Percentiles rank a stretch among this genome's conserved stretches.
phyloP scores from a whole-genome alignment of 2,329 filamentous ascomycete genomes.

The Geosmithia flava region DNA sequence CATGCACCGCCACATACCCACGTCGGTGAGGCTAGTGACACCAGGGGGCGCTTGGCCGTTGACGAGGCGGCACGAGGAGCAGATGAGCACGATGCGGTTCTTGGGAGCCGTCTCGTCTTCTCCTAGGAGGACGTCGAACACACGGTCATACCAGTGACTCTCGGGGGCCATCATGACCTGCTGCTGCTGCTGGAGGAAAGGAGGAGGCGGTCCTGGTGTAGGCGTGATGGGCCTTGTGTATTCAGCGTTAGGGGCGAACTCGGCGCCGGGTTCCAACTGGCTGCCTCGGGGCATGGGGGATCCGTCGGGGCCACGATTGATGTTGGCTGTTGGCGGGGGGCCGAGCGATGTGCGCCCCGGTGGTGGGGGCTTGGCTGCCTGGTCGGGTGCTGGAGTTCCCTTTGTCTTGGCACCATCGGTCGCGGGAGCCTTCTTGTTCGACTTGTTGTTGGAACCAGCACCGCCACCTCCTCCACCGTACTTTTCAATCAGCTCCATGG shows the following conservation, averaged over 20 bases:
- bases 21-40: slow-evolving; percentile 59
- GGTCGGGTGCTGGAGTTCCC: background rate
- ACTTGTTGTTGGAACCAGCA: slow-evolving; percentile 12
- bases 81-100: slow-evolving; percentile 84
- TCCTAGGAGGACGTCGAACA: slow-evolving; percentile 82
- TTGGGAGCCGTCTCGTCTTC: slow-evolving; percentile 90
- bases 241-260: slow-evolving; percentile 63
- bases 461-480: slow-evolving; percentile 59
- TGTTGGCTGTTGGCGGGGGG: slow-evolving; percentile 53
- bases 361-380: slow-evolving; percentile 10
- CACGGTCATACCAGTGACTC: slow-evolving; percentile 83
- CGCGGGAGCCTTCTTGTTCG: slow-evolving; percentile 11
- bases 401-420: background rate
- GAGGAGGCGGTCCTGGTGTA: background rate
- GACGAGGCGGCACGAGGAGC: slow-evolving; percentile 68
- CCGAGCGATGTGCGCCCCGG: slow-evolving; percentile 33
- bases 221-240: slow-evolving; percentile 6
- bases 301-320: slow-evolving; percentile 26
- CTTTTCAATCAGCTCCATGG: slow-evolving; percentile 83
- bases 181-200: background rate
- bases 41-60: slow-evolving; percentile 95
- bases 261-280: slow-evolving; percentile 34
- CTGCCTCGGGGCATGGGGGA: slow-evolving; percentile 15
- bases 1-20: slow-evolving; percentile 83
- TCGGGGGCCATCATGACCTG: slow-evolving; percentile 13